phyloP scores from a whole-genome alignment of 257 asterid species.

The Paulownia fortunei region DNA sequence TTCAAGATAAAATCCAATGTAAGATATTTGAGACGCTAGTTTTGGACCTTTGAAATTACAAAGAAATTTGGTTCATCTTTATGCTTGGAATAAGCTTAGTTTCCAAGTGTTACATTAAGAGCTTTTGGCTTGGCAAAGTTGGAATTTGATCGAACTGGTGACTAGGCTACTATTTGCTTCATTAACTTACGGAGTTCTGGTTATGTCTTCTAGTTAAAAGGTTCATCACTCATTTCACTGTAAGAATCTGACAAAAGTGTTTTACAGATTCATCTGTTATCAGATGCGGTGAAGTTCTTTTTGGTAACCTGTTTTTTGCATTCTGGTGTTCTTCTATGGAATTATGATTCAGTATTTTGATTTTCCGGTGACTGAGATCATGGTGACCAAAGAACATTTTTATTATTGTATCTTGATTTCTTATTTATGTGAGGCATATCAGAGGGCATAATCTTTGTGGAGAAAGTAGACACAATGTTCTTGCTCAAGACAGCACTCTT shows the following conservation, averaged over 20 bases:
- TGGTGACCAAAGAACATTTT: background rate
- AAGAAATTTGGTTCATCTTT: background rate
- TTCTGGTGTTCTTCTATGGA: slow-evolving; percentile 14
- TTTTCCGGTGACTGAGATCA: background rate
- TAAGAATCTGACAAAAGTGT: background rate
- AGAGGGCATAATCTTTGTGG: background rate
- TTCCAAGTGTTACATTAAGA: slow-evolving; percentile 6
- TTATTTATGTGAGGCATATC: background rate
- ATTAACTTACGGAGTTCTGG: slow-evolving; percentile 22
- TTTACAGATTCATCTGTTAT: background rate
- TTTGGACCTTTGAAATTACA: background rate
- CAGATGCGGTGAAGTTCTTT: background rate
- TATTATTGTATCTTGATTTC: slow-evolving; percentile 2
- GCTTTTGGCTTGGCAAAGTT: background rate
- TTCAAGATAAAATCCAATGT: background rate
- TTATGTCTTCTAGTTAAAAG: background rate
- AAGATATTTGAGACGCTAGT: slow-evolving; percentile 1
- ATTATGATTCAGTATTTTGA: background rate
- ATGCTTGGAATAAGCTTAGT: slow-evolving; percentile 18
- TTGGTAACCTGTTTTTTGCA: slow-evolving; percentile 6
- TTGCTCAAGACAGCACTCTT: background rate
- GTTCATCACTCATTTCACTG: background rate
- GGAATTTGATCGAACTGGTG: background rate
- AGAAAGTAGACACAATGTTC: slow-evolving; percentile 9
- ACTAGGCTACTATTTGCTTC: no score